Evolutionary conservation across 805 yeast genomes (phyloP), one percentile per base, ranked within the genome.

Genomic region (Wickerhamiella sorbophila): DNA sequence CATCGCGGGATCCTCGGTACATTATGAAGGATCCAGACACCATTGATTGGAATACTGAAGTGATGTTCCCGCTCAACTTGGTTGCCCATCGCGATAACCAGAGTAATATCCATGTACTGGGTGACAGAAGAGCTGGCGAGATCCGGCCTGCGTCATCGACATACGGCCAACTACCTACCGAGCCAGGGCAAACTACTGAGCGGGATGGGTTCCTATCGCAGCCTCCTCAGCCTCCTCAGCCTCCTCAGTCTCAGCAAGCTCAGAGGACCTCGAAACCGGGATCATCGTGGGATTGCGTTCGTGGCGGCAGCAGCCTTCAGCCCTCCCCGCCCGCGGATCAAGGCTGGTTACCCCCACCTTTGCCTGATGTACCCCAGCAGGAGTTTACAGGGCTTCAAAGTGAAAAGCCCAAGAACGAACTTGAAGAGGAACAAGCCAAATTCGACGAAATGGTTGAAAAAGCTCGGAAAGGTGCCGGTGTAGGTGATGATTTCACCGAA

Each of bases 1-100:
- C 53, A 3, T 47, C 52, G 4, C 21, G 32, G 33, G 35, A 39
- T 31, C 51, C 52, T 9, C 40, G 44, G 12, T 40, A 48, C 17
- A 47, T 44, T n/a, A 40, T 52, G 45, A 29, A 39, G 31, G 42
- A 49, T 38, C 56, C 56, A 8, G 46, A 37, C 15, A 36, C 39
- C 4, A 47, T 50, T 19, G 52, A 52, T 38, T 52, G 56, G 56
- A 27, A 20, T 15, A 32, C 36, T 18, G 44, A 45, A 36, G 49
- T 53, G 18, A 29, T 45, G 26, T 52, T 52, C 46, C 56, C 56
- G 16, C 18, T 52, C 33, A 42, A 40, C 27, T 44, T 52, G 26
- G 43, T 52, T n/a, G 35, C 48, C 43, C 46, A 46, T 24, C 29
- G 29, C 6, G 29, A 24, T 12, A 6, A 12, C 29, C 10, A 12